phyloP scores from a whole-genome alignment of 2,329 filamentous ascomycete genomes.

The Pseudopyrenochaeta lycopersici region DNA sequence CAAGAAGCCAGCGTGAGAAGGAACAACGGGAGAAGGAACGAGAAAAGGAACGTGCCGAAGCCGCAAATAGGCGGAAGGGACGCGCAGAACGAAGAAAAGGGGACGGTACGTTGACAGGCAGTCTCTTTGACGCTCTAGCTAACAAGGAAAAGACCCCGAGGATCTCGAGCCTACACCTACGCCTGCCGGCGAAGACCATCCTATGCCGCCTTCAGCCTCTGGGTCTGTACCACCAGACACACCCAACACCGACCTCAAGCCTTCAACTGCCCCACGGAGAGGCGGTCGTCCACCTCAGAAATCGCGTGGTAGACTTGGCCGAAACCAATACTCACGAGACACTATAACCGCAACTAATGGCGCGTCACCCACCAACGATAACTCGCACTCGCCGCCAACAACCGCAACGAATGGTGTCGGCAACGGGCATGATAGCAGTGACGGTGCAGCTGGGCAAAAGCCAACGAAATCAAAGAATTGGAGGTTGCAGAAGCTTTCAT shows the following conservation, averaged over 20 bases:
- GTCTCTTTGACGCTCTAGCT: constrained; percentile 28
- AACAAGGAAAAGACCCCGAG: constrained; percentile 40
- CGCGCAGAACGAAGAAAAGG: constrained; percentile 80
- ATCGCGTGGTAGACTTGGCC: constrained; percentile 44
- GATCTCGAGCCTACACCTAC: constrained; percentile 32
- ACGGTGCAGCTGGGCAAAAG: constrained; percentile 63
- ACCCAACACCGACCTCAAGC: constrained; percentile 32
- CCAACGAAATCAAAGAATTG: constrained; percentile 68
- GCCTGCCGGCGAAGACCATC: constrained; percentile 37
- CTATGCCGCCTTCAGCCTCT: constrained; percentile 26
- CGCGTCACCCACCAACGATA: constrained; percentile 42
- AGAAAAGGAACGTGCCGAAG: constrained; percentile 77
- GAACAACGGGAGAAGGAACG: constrained; percentile 72
- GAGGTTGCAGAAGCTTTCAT: constrained; percentile 70
- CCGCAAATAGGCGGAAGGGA: constrained; percentile 81
- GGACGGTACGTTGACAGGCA: constrained; percentile 68
- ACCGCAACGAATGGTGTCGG: constrained; percentile 41
- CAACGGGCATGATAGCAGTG: constrained; percentile 60
- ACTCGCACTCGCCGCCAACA: constrained; percentile 42
- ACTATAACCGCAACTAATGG: constrained; percentile 44
- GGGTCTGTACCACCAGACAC: constrained; percentile 39
- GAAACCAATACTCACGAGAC: constrained; percentile 51
- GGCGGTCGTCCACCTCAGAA: constrained; percentile 47
- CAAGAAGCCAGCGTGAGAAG: constrained; percentile 65
- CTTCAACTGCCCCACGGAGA: constrained; percentile 40